Base-by-base conservation (phyloP, 2,329 filamentous ascomycete species). In the Penicillium sp. region DNA sequence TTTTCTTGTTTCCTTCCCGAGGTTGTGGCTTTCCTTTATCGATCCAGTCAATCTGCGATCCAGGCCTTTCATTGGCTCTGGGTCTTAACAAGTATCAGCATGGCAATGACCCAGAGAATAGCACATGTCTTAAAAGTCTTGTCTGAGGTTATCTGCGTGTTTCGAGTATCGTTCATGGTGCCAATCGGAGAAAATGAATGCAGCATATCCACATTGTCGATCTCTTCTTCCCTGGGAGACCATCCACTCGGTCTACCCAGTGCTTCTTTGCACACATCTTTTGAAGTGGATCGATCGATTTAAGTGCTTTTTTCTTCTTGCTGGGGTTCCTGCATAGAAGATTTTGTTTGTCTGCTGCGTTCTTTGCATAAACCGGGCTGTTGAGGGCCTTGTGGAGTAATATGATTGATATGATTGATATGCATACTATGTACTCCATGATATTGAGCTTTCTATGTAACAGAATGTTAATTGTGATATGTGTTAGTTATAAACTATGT, bases 81-180 rank as follows among this genome's bases (percentile, higher is more conserved):
- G 60, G 63, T 66, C 53, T 68, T 65, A 68, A 61, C 60, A 66
- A 69, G 65, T 69, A 69, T 66, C 65, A 67, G 64, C 64, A 64
- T 65, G 61, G 49, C 57, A 64, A 61, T 61, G 60, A 62, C 64
- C 47, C 49, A 44, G 55, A 64, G 62, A 62, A 64, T 63, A 60
- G 61, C 60, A 57, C 53, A 25, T 58, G 59, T 60, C 49, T 61
- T 56, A 58, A 62, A 57, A 58, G 57, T 65, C 53, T 60, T 55
- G 59, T 62, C 57, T 60, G 55, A 55, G 54, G 55, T 63, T 53
- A 51, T 34, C 53, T 50, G 45, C 21, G 40, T 53, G 16, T 59
- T 50, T 44, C 23, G 8, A 38, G 36, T 43, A 34, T 36, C 31
- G 16, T 21, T 25, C 19, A 27, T 45, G 39, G 16, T 38, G 23